Percentiles rank a stretch among this genome's conserved stretches.
These are phyloP conservation scores for Suillus clintonianus DNA, from an alignment of 768 basidiomycete genomes.

Conservation along the genomic window DNA sequence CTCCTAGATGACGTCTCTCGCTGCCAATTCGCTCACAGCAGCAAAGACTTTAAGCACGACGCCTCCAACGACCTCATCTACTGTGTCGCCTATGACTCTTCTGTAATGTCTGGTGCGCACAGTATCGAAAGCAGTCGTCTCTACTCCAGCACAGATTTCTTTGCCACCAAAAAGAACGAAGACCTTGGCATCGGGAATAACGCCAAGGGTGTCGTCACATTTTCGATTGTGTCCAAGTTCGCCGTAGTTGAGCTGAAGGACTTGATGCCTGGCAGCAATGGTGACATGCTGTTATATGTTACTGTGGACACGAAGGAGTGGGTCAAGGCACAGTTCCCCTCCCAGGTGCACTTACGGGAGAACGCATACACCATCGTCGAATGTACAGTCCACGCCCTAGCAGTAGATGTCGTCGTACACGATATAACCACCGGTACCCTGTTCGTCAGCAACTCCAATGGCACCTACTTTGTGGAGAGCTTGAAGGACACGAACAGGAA, in stretches of 20 bases:
- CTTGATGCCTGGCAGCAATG: conserved; percentile 48
- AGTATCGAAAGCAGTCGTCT: conserved; percentile 63
- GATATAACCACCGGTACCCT: conserved; percentile 72
- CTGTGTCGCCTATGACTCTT: conserved; percentile 84
- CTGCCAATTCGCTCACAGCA: conserved; percentile 91
- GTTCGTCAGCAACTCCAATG: conserved; percentile 95
- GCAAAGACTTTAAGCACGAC: conserved; percentile 76
- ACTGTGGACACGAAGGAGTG: conserved; percentile 80
- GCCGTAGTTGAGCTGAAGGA: conserved; percentile 86
- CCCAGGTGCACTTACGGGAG: conserved; percentile 73
- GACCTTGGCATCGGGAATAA: conserved; percentile 88
- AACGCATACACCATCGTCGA: conserved; percentile 97
- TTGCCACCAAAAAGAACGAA: conserved; percentile 63
- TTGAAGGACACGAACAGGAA: conserved; percentile 93
- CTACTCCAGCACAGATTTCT: conserved; percentile 86
- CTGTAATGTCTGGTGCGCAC: conserved; percentile 42
- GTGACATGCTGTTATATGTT: conserved; percentile 86
- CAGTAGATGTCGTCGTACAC: conserved; percentile 87
- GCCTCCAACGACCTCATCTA: conserved; percentile 77
- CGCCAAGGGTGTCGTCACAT: conserved; percentile 83
- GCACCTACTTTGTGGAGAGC: conserved; percentile 91
- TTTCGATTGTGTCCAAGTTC: conserved; percentile 92
- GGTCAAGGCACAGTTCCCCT: conserved; percentile 86
- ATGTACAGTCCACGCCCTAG: conserved; percentile 88
- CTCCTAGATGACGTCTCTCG: conserved; percentile 71